Evolutionary conservation across 2,329 filamentous ascomycete genomes (phyloP), one percentile per base, ranked within the genome.

Genomic region (Xylaria sp.): DNA sequence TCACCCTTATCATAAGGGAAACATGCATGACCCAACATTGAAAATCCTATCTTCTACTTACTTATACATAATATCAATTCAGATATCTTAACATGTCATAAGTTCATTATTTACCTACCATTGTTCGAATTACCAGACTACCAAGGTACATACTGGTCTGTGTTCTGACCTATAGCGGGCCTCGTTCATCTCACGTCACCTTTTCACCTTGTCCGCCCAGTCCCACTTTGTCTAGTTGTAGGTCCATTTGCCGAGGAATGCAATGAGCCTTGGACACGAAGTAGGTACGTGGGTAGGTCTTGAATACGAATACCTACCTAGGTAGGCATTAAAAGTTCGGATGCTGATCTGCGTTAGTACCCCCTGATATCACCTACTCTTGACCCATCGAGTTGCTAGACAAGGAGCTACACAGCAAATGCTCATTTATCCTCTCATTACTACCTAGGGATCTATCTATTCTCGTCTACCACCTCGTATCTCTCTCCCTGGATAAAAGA

Each of bases 101-200:
- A 13, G 36, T 15, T n/a, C n/a, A n/a, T n/a, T n/a, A 38, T 11
- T 15, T 38, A 38, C 36, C 36, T 38, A 38, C 36, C 2, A 17
- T 38, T 38, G 10, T 38, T 38, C 36, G 5, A 38, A 15, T 15
- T 15, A 5, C 36, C 11, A 13, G 36, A n/a, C n/a, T n/a, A n/a
- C n/a, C n/a, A n/a, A n/a, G n/a, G n/a, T n/a, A n/a, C n/a, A n/a
- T 38, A 38, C 36, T 38, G 13, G 11, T 38, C 13, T 11, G 13
- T 45, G 29, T 11, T 33, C 51, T 36, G 22, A 27, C 36, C 53
- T 38, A 56, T 47, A 25, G 51, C 54, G 39, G 54, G 38, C 47
- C 45, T 42, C 25, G 53, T 31, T 54, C 58, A 51, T 61, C 62
- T 68, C 66, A 68, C 59, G 66, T 68, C 55, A 60, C 63, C 53